Conservation (phyloP, 805 yeast genomes). For the Komagataella populi region DNA sequence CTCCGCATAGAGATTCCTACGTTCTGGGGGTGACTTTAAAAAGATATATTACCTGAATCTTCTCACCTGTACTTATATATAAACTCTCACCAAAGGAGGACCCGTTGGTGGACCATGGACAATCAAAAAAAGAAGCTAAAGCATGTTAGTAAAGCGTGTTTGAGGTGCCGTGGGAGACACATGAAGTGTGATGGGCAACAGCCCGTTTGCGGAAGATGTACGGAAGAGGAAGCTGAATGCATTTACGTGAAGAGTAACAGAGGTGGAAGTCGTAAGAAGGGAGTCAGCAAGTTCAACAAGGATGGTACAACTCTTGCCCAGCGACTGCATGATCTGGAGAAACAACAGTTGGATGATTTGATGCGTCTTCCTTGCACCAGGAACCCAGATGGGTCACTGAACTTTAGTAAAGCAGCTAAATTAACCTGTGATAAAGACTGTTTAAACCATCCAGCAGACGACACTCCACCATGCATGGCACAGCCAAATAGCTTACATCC, state of each 20-base stretch:
- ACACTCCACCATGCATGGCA: constrained; percentile 16
- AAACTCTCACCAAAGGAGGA: neutral
- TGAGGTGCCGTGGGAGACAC: constrained; percentile 37
- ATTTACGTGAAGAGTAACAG: constrained; percentile 36
- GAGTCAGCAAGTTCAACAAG: constrained; percentile 18
- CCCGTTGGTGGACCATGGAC: constrained; percentile 1
- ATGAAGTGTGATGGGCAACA: constrained; percentile 34
- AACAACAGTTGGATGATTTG: constrained; percentile 1
- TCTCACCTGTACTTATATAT: constrained; percentile 18
- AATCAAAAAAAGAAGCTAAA: constrained; percentile 9
- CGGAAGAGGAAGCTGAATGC: constrained; percentile 20
- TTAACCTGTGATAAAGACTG: constrained; percentile 14
- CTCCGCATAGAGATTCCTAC: neutral
- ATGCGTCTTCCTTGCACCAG: neutral
- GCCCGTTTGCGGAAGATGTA: constrained; percentile 31
- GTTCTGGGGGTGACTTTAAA: too few species aligned
- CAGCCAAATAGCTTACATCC: constrained; percentile 1
- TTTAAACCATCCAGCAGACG: constrained; percentile 12
- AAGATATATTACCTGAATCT: neutral
- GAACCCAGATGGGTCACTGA: neutral
- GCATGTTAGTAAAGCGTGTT: constrained; percentile 34
- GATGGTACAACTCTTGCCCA: neutral
- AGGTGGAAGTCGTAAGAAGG: constrained; percentile 40
- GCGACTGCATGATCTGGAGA: constrained; percentile 2
- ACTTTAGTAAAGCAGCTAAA: neutral